Evolutionary conservation across 257 asterid species (phyloP).

Genomic region (Osmanthus fragrans): DNA sequence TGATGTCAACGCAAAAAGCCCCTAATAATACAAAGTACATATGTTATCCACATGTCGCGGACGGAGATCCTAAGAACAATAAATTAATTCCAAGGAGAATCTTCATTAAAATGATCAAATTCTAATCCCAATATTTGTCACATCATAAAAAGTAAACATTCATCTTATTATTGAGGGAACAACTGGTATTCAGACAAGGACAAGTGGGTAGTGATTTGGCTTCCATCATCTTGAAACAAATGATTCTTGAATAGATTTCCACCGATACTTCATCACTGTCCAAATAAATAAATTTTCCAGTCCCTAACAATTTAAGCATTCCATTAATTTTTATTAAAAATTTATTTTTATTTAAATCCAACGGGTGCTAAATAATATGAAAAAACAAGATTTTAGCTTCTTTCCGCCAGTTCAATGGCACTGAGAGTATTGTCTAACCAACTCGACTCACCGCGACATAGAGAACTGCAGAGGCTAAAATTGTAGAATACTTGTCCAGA

Average conservation of each 20-base stretch:
- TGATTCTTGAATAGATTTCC: conserved; percentile 31
- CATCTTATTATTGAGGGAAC: neutral
- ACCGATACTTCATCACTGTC: conserved; percentile 12
- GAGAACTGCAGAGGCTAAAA: conserved; percentile 54
- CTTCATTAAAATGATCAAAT: neutral
- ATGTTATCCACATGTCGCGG: neutral
- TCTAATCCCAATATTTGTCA: neutral
- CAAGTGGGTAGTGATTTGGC: conserved; percentile 45
- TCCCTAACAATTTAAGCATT: neutral
- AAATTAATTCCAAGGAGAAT: too few species aligned
- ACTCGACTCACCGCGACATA: conserved; percentile 55
- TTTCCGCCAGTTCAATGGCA: too few species aligned
- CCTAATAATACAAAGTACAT: conserved; percentile 36
- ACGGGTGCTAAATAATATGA: too few species aligned
- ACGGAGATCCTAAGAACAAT: too few species aligned
- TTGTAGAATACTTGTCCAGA: conserved; percentile 63
- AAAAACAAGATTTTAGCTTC: too few species aligned
- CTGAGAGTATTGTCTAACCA: neutral
- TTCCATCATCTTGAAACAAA: conserved; percentile 18
- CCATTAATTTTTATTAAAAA: too few species aligned
- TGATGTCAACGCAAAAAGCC: conserved; percentile 73
- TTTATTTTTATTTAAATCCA: too few species aligned
- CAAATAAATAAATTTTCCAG: neutral
- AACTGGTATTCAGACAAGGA: neutral
- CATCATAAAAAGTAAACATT: neutral